Conservation (phyloP, 2,329 filamentous ascomycete species). For the Fusarium sp. region DNA sequence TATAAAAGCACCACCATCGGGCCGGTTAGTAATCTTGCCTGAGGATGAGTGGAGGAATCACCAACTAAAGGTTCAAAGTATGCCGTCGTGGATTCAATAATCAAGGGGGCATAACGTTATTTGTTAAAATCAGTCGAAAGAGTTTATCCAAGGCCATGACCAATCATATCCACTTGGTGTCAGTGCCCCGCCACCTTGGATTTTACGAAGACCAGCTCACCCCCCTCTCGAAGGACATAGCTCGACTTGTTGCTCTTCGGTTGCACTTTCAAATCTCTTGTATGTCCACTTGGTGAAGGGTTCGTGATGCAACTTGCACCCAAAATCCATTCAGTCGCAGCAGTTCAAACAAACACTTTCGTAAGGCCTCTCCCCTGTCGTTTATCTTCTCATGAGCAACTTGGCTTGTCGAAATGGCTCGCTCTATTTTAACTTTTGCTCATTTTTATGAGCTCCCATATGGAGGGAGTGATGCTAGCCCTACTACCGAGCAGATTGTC, state of each 20-base stretch:
- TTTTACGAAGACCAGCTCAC: background rate
- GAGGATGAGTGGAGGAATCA: background rate
- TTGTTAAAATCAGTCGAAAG: background rate
- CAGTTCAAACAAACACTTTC: background rate
- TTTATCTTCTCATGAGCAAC: background rate
- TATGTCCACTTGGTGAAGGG: background rate
- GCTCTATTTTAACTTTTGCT: background rate
- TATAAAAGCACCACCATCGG: background rate
- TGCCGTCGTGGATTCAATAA: background rate
- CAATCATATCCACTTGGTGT: background rate
- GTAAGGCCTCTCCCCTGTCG: background rate
- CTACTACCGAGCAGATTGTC: background rate
- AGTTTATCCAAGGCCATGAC: background rate
- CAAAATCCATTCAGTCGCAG: background rate
- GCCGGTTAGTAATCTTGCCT: background rate
- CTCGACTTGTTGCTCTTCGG: background rate
- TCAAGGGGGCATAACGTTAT: background rate
- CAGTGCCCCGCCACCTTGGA: background rate
- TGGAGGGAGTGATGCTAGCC: background rate
- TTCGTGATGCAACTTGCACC: background rate
- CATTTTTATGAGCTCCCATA: background rate
- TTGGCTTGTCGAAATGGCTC: background rate
- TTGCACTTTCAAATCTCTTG: no score
- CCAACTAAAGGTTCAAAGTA: background rate
- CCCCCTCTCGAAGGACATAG: background rate